Percentiles rank a stretch among this genome's conserved stretches.
Evolutionary conservation across 495 filamentous ascomycete species (phyloP).

Genomic region (Penicillium diatomitis): DNA sequence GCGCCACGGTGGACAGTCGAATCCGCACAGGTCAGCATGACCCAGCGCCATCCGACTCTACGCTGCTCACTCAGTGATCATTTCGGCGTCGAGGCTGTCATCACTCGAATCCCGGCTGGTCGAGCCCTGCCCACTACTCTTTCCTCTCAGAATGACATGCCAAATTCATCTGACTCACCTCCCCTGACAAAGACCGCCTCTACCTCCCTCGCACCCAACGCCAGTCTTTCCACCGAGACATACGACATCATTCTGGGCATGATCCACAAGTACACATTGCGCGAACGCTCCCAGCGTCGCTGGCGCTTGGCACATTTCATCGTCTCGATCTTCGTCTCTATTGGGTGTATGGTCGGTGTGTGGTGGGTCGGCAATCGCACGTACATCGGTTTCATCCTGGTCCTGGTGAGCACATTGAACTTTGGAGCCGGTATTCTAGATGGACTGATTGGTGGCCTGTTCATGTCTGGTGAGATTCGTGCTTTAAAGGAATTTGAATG

Average conservation of each 20-base stretch:
- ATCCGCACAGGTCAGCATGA: conserved; percentile 66
- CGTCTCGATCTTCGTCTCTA: conserved; percentile 51
- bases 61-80: conserved; percentile 86
- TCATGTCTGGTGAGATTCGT: conserved; percentile 72
- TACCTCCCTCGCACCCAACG: conserved; percentile 15
- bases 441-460: conserved; percentile 77
- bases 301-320: conserved; percentile 67
- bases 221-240: conserved; percentile 37
- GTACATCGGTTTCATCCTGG: conserved; percentile 71
- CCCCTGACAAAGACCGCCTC: conserved; percentile 12
- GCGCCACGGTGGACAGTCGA: conserved; percentile 54
- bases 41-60: conserved; percentile 67
- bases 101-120: conserved; percentile 16
- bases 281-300: conserved; percentile 60
- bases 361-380: conserved; percentile 70
- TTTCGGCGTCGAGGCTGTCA: conserved; percentile 59
- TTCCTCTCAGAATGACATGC: neutral
- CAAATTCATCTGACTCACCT: conserved; percentile 2
- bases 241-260: conserved; percentile 69
- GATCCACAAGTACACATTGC: conserved; percentile 52
- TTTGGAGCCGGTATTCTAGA: conserved; percentile 69
- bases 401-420: conserved; percentile 67
- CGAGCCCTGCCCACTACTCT: neutral
- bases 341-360: conserved; percentile 66
- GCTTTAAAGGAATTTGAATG: conserved; percentile 90